These are phyloP conservation scores for Epichloe baconii DNA, from an alignment of 2,329 filamentous ascomycete species.

Conservation along the genomic window DNA sequence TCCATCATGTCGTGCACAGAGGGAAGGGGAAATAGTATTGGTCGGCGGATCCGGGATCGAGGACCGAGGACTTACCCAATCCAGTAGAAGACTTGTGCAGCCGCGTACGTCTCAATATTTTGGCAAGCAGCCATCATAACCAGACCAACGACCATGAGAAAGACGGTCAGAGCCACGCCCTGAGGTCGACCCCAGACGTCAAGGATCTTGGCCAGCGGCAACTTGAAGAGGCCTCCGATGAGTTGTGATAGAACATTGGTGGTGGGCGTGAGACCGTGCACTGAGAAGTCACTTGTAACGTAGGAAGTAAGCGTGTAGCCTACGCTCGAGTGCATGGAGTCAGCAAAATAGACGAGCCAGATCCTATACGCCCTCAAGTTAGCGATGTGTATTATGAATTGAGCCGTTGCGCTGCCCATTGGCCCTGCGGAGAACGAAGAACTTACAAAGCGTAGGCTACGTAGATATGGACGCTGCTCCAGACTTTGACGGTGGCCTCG, in stretches of 20 bases:
- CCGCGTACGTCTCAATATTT: constrained; percentile 29
- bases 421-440: not conserved
- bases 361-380: constrained; percentile 15
- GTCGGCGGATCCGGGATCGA: no score
- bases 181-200: constrained; percentile 51
- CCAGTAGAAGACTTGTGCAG: constrained; percentile 47
- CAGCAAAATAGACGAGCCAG: constrained; percentile 4
- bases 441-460: constrained; percentile 2
- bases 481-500: not conserved
- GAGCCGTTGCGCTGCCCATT: not conserved
- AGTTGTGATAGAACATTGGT: constrained; percentile 39
- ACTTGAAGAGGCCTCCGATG: constrained; percentile 45
- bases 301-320: not conserved
- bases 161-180: constrained; percentile 41
- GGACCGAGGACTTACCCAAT: constrained; percentile 22
- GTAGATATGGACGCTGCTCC: not conserved
- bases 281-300: constrained; percentile 28
- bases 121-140: constrained; percentile 49
- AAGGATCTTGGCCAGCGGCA: constrained; percentile 48
- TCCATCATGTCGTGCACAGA: no score
- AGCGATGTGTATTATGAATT: constrained; percentile 7
- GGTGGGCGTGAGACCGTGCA: constrained; percentile 40
- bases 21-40: no score
- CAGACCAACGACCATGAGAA: constrained; percentile 33
- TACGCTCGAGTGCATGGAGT: constrained; percentile 4